phyloP scores from a whole-genome alignment of 768 basidiomycete genomes.

The Lanmaoa pseudosensibilis region DNA sequence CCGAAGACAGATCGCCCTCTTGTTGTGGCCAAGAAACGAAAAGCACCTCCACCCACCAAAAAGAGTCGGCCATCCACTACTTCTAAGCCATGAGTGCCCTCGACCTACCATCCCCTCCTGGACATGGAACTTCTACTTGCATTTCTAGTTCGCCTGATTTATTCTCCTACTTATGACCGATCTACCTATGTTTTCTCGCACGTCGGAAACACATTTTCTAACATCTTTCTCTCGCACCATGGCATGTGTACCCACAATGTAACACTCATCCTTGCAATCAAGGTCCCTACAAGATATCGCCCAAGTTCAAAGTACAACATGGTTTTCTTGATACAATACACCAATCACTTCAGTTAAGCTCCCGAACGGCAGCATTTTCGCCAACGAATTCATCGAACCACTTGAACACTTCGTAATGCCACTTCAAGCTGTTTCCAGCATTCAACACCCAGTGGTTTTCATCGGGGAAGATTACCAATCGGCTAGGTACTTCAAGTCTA shows the following conservation, averaged over 20 bases:
- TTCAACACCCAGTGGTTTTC: slow-evolving; percentile 94
- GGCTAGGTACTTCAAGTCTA: slow-evolving; percentile 70
- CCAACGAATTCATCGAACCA: slow-evolving; percentile 81
- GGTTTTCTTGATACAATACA: background rate
- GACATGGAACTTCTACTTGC: background rate
- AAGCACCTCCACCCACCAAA: slow-evolving; percentile 8
- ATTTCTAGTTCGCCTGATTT: slow-evolving; percentile 6
- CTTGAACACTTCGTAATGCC: slow-evolving; percentile 92
- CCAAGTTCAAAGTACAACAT: background rate
- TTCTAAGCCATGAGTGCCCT: slow-evolving; percentile 9
- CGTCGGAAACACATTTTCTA: slow-evolving; percentile 10
- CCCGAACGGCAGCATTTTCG: slow-evolving; percentile 6
- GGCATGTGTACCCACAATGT: slow-evolving; percentile 7
- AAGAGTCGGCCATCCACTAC: slow-evolving; percentile 9
- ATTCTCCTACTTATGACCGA: slow-evolving; percentile 12
- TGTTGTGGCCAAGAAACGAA: slow-evolving; percentile 24
- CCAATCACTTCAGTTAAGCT: slow-evolving; percentile 12
- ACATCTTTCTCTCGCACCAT: background rate
- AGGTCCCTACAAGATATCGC: background rate
- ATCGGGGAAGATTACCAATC: slow-evolving; percentile 81
- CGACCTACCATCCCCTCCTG: background rate
- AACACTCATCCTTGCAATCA: slow-evolving; percentile 5
- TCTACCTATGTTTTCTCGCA: slow-evolving; percentile 3
- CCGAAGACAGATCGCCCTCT: slow-evolving; percentile 8
- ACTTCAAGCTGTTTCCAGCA: slow-evolving; percentile 84